Evolutionary conservation across 1,284 basidiomycete genomes (phyloP).

Genomic region (Cryptococcus sp.): DNA sequence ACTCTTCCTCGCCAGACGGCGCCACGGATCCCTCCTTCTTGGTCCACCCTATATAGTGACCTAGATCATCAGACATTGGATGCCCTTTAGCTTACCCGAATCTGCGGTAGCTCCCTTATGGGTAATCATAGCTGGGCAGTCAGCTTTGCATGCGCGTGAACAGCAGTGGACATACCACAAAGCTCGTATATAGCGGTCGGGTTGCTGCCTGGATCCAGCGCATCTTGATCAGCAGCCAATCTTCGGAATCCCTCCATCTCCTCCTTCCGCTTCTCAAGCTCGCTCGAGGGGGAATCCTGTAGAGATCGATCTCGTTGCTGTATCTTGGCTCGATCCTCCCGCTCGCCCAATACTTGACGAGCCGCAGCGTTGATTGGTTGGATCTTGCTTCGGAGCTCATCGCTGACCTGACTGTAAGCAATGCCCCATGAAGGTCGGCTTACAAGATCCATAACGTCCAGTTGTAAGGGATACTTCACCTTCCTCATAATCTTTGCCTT

Average conservation of each 20-base stretch:
- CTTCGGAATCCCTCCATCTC: constrained; percentile 42
- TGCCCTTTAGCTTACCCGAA: constrained; percentile 52
- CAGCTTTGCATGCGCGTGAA: not conserved
- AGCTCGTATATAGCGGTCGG: constrained; percentile 45
- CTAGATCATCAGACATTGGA: constrained; percentile 10
- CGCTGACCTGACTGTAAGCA: constrained; percentile 50
- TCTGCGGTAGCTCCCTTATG: constrained; percentile 96
- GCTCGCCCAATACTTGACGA: constrained; percentile 74
- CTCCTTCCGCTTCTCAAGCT: constrained; percentile 32
- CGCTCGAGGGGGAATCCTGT: constrained; percentile 9
- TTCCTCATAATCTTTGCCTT: constrained; percentile 93
- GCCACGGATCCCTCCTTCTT: constrained; percentile 27
- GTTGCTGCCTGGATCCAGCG: constrained; percentile 22
- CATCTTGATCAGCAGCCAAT: constrained; percentile 4
- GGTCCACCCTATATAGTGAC: constrained; percentile 82
- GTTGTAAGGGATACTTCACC: constrained; percentile 78
- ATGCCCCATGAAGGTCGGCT: constrained; percentile 5
- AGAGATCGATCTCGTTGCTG: constrained; percentile 58
- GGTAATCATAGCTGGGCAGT: constrained; percentile 71
- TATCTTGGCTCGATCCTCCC: constrained; percentile 76
- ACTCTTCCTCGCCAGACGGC: constrained; percentile 46
- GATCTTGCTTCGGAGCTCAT: constrained; percentile 68
- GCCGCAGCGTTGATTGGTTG: constrained; percentile 65
- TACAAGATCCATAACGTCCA: constrained; percentile 75
- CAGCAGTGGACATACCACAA: constrained; percentile 42